Base-by-base conservation (phyloP, 768 basidiomycete genomes). In the Grammothele lineata region DNA sequence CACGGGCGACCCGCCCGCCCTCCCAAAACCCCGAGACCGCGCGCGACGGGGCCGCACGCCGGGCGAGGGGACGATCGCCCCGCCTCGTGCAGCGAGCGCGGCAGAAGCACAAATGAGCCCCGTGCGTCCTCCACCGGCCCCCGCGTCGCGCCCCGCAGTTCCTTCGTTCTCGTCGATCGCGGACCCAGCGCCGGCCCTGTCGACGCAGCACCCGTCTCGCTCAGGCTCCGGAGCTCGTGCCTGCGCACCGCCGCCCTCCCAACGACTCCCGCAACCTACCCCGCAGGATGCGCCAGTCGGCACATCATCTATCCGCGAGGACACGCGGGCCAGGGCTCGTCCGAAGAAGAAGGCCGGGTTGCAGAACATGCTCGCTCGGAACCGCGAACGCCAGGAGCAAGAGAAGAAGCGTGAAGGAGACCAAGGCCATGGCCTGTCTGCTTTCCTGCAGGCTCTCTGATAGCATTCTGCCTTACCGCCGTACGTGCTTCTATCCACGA, bases 301-400 rank as follows among this genome's bases (percentile, higher is more conserved):
- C 40, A 8, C 37, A 6, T 37, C 41, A 4, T n/a, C 39, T 10
- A 5, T 23, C 2, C 37, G 37, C 15, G 32, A 37, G 17, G 34
- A 27, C 11, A 17, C 27, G 5, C 56, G 55, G 27, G 23, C 58
- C 5, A 75, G 69, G 43, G 45, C 66, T 7, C 70, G 72, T 9
- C 60, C 68, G 10, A 85, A 83, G 64, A 80, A 79, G 62, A 77
- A 74, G 55, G 63, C 73, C 1, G 73, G 73, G 9, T 59, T 90
- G 34, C 83, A 80, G 60, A 74, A 79, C 35, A 74, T 90, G 70
- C 69, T 89, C 26, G 73, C 74, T 22, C 75, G 77, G 33, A 85
- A 83, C 51, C 77, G 74, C 38, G 70, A 81, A 52, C 70, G 74
- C 55, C 70, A 76, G 58, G 67, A 68, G 40, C 69, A 67, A 54